Base-by-base conservation (phyloP, 2,329 filamentous ascomycete species). In the Aureobasidium sp. region DNA sequence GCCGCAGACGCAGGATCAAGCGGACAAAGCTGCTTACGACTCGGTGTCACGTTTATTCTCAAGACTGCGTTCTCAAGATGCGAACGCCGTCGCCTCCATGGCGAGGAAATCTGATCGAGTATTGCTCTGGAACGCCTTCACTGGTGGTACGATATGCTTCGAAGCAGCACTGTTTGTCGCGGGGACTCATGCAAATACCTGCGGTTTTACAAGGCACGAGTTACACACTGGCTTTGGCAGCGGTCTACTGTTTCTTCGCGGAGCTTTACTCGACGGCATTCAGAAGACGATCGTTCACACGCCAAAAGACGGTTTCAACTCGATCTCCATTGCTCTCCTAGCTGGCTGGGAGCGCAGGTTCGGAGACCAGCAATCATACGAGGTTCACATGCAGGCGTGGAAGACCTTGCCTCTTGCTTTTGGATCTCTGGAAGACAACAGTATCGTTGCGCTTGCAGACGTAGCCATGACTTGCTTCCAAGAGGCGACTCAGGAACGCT, bases 341-440 rank as follows among this genome's bases (percentile, higher is more conserved):
- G 67, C 67, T 27, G 67, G 67, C 12, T 69, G 67, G 67, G 67
- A 69, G 42, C 63, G 64, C 11, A 63, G 64, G 6, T 69, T 65
- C n/a, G 67, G 67, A 9, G 67, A 69, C 29, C 51, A 36, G 3
- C 37, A 63, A 29, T 65, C 64, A 2, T 68, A 66, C 48, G 63
- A 64, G 11, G 57, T 68, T 5, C 67, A 69, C 51, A 65, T 69
- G 63, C 39, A 60, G 31, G 66, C 66, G 9, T 68, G 66, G 66
- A 58, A 62, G 17, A 57, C 42, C 25, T 45, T 68, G n/a, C 59
- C 63, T 5, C 60, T 67, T 3, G 34, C 65, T 0, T 14, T 53
- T 5, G 62, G 62, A 22, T 63, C 65, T 5, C 59, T 68, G 5
- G 64, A 67, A 17, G 64, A 63, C 39, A 52, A 65, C 25, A 65